These are phyloP conservation scores for Anethum foeniculum DNA, from an alignment of 140 eudicot species.

Conservation along the genomic window DNA sequence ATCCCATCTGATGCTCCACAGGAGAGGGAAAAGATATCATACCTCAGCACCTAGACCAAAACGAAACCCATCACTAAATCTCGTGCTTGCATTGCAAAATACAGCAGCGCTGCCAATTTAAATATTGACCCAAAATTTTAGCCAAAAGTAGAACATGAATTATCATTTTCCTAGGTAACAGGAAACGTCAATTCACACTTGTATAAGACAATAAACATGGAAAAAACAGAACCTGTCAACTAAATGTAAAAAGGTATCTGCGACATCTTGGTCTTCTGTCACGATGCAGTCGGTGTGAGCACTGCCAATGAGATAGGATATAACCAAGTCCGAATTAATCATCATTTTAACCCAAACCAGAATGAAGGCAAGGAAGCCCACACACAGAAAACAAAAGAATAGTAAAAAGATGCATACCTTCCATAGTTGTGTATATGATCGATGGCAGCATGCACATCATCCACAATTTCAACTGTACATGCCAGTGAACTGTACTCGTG, in stretches of 20 bases:
- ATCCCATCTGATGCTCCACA: neutral
- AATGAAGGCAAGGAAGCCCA: neutral
- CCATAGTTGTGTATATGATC: conserved; percentile 92
- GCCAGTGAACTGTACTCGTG: conserved; percentile 82
- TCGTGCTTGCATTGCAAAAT: conserved; percentile 89
- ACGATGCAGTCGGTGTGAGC: conserved; percentile 84
- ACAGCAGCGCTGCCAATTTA: conserved; percentile 82
- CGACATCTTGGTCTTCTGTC: conserved; percentile 67
- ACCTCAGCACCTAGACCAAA: conserved; percentile 99
- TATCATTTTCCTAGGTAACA: neutral
- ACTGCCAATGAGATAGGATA: conserved; percentile 39
- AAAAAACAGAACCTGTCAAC: conserved; percentile 69
- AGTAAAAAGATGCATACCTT: conserved; percentile 39
- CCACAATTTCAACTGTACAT: conserved; percentile 91
- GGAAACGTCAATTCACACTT: neutral
- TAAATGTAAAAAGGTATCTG: conserved; percentile 59
- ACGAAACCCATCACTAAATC: conserved; percentile 92
- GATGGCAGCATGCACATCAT: conserved; percentile 90
- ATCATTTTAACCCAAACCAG: neutral
- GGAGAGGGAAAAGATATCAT: conserved; percentile 4
- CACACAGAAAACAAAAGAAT: neutral
- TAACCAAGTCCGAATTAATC: neutral
- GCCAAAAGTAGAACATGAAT: neutral
- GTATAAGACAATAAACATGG: neutral
- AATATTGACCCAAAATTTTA: conserved; percentile 3